These are phyloP conservation scores for Verticillium nubilum DNA, from an alignment of 2,329 filamentous ascomycete genomes.

Conservation along the genomic window DNA sequence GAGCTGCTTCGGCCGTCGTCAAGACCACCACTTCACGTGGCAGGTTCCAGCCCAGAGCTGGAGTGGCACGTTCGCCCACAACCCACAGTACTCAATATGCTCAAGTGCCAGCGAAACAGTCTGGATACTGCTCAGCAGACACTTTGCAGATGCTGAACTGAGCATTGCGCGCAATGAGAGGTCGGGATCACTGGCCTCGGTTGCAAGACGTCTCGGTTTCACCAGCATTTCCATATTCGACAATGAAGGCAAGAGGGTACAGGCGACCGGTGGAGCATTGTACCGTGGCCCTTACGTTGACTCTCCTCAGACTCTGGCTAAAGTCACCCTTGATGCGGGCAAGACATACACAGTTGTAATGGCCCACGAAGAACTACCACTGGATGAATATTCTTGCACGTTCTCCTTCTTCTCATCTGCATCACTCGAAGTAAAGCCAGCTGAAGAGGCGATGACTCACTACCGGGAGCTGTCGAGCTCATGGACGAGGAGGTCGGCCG, in stretches of 20 bases:
- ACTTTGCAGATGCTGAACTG: conserved; percentile 69
- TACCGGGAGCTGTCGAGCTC: conserved; percentile 53
- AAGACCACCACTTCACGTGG: conserved; percentile 92
- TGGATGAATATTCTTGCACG: conserved; percentile 75
- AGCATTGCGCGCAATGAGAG: conserved; percentile 42
- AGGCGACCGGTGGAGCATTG: conserved; percentile 65
- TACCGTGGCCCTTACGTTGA: conserved; percentile 85
- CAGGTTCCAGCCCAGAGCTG: conserved; percentile 47
- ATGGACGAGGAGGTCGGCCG: conserved; percentile 77
- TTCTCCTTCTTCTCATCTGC: conserved; percentile 73
- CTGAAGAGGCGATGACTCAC: conserved; percentile 53
- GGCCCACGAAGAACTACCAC: conserved; percentile 72
- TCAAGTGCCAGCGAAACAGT: conserved; percentile 55
- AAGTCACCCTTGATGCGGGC: conserved; percentile 43
- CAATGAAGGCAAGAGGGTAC: conserved; percentile 63
- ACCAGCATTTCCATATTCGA: conserved; percentile 84
- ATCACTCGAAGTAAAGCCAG: conserved; percentile 55
- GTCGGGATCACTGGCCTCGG: conserved; percentile 33
- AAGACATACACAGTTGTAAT: conserved; percentile 57
- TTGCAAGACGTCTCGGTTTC: conserved; percentile 62
- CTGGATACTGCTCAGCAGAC: conserved; percentile 82
- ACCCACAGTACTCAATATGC: conserved; percentile 67
- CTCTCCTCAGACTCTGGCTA: conserved; percentile 84
- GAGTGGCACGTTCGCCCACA: conserved; percentile 53
- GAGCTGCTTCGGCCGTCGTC: conserved; percentile 68